Base-by-base conservation (phyloP, 116 monocot genomes). In the Iris pallida region DNA sequence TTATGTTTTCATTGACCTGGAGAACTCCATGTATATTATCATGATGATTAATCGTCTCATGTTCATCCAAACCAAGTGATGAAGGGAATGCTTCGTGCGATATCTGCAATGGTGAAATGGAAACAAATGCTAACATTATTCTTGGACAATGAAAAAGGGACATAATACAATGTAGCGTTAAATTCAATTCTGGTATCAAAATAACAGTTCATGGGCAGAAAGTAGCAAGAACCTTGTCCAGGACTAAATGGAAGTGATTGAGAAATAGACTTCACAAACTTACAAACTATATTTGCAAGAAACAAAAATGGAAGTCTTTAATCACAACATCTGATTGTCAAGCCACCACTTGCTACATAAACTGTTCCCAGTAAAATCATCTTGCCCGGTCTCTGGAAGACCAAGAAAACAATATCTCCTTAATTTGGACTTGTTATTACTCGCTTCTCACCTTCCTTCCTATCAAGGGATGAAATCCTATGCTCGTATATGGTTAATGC, bases 1-100 rank as follows among this genome's bases (percentile, higher is more conserved):
- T 42, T 44, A 47, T 54, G 8, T 7, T 30, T 57, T 7, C 20
- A 5, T 10, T 30, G 81, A 88, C 88, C 83, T 88, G 92, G 55
- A 74, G 80, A 72, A 46, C 56, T 68, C 55, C 74, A 49, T 77
- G 53, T 45, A 64, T 53, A 61, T 59, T 62, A 45, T 70, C 71
- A 45, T 68, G 44, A 57, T 52, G 47, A 55, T 71, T 72, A 1
- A 16, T 20, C 40, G 20, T 72, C 56, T 62, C 74, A 68, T 65
- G 56, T 71, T 83, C 85, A 65, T 76, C 68, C 19, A 65, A 54
- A 47, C 49, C 48, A 57, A 52, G 65, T 63, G 71, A 58, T 53
- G 55, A 52, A 10, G 58, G 63, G 52, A 71, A 63, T 51, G 47
- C 62, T 66, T 61, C 53, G 13, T 75, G 71, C 17, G 70, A 61